Evolutionary conservation across 331 rosid species (phyloP).

Genomic region (Prunus yedoensis): DNA sequence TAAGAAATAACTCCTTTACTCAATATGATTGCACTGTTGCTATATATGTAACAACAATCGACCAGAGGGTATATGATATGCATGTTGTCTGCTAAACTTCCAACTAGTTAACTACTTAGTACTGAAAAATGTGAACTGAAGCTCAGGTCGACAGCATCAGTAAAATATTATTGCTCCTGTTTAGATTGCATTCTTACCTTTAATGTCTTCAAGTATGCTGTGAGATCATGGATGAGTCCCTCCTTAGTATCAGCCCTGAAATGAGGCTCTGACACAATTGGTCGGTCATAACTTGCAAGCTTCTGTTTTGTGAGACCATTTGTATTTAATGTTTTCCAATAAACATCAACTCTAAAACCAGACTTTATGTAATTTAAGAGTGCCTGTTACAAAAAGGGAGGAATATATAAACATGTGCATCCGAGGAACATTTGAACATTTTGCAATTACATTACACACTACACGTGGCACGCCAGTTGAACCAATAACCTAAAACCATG

Average conservation of each 20-base stretch:
- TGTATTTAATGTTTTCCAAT: slow-evolving; percentile 35
- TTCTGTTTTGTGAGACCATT: slow-evolving; percentile 37
- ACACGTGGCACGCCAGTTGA: neutral
- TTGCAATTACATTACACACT: neutral
- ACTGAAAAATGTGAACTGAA: neutral
- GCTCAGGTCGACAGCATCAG: neutral
- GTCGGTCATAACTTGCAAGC: slow-evolving; percentile 45
- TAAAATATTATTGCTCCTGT: neutral
- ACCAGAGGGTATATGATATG: neutral
- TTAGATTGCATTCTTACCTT: slow-evolving; percentile 9
- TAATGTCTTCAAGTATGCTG: slow-evolving; percentile 28
- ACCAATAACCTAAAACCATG: neutral
- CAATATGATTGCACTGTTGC: neutral
- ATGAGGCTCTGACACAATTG: slow-evolving; percentile 34
- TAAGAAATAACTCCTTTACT: neutral
- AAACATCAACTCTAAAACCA: slow-evolving; percentile 31
- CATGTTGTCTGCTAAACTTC: neutral
- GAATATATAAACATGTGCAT: neutral
- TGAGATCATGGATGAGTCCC: slow-evolving; percentile 33
- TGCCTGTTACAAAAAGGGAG: slow-evolving; percentile 23
- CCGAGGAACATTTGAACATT: neutral
- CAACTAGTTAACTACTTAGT: neutral
- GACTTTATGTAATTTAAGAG: slow-evolving; percentile 29
- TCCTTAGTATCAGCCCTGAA: slow-evolving; percentile 30
- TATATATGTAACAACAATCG: slow-evolving; percentile 21